Base-by-base conservation (phyloP, 208 protist genomes). In the Leishmania aethiopica region DNA sequence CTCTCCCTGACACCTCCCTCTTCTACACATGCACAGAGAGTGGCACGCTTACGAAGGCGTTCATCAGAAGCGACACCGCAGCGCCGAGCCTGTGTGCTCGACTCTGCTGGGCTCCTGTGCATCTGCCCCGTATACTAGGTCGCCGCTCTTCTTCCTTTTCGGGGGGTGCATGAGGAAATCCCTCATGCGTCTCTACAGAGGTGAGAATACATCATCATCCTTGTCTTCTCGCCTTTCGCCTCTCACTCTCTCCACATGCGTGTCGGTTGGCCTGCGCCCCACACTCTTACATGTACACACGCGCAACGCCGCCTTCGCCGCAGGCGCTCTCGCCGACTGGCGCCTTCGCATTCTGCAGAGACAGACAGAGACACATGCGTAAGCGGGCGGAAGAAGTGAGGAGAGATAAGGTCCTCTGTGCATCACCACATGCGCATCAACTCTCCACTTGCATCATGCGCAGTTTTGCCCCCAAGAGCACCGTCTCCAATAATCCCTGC, bases 401-500 rank as follows among this genome's bases (percentile, higher is more conserved):
- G 11, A 53, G 25, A 53, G 70, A 32, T 3, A 32, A 8, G 6
- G 42, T 28, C 40, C 70, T 51, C 42, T 55, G 28, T 17, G 35
- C 70, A 19, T 2, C n/a, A 13, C 8, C 28, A 37, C 40, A 74
- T 19, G 70, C 19, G 42, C 25, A 37, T 74, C 64, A 80, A 55
- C 77, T 55, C 70, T 80, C 86, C 67, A 83, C 88, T 4, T 59
- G 67, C 83, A 84, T 80, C 80, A 79, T 83, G 49, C 75, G 78
- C 78, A 80, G 45, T 66, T 82, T 86, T 25, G 67, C 67, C 17
- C 86, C 78, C 51, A 90, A 83, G n/a, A 96, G 51, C 37, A 93
- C 87, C 15, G 86, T 89, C 77, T 88, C 85, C 49, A 93, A 75
- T 49, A 96, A 76, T 3, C 93, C 90, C 49, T 89, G 79, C 80